Conservation (phyloP, 2,329 filamentous ascomycete species). For the Ustulina deusta region DNA sequence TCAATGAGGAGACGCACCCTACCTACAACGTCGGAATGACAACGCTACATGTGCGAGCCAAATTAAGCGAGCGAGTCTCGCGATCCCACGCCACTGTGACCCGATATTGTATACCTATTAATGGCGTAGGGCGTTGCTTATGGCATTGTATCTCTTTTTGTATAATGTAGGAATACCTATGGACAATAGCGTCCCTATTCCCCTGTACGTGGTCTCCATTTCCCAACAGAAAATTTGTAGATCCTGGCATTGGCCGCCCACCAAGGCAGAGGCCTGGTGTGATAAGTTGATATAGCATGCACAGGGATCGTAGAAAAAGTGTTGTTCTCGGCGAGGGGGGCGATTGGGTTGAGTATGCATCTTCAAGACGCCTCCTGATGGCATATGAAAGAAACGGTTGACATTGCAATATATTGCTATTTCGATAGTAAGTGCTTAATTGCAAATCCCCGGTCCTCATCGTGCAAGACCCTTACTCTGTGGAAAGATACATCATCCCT, state of each 20-base stretch:
- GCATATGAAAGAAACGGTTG: neutral
- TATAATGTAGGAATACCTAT: neutral
- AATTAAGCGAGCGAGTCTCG: neutral
- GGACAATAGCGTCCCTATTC: neutral
- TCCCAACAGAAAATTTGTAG: neutral
- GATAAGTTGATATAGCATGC: neutral
- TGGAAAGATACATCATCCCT: neutral
- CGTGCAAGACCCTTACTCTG: neutral
- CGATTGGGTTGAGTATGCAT: neutral
- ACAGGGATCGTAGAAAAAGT: neutral
- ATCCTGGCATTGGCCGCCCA: slow-evolving; percentile 17
- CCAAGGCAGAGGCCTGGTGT: neutral
- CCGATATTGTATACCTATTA: neutral
- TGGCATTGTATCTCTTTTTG: neutral
- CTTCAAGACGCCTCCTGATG: neutral
- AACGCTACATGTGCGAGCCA: too few relatives aligned
- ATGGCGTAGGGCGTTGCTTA: neutral
- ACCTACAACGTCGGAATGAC: neutral
- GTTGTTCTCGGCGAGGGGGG: too few relatives aligned
- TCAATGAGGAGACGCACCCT: neutral
- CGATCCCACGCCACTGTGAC: neutral
- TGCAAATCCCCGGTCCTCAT: neutral
- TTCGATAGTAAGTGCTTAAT: neutral
- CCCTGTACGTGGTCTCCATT: slow-evolving; percentile 11
- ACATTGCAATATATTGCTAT: neutral